Percentiles rank a stretch among this genome's conserved stretches.
These are phyloP conservation scores for Microstegium vimineum DNA, from an alignment of 176 grass and related monocot genomes.

Conservation along the genomic window DNA sequence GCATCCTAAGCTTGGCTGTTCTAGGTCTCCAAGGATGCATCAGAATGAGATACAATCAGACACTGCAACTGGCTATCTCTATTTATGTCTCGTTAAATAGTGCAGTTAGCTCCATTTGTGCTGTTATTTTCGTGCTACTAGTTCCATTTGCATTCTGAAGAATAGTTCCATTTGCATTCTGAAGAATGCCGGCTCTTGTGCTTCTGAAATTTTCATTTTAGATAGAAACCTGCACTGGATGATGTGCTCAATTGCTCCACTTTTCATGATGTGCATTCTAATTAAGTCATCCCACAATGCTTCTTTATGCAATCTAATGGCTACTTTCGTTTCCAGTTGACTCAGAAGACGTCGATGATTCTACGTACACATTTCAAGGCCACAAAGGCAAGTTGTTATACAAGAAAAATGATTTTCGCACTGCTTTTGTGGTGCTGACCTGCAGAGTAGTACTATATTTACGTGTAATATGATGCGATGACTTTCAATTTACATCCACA, in stretches of 20 bases:
- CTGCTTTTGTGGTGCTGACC: neutral
- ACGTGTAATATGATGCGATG: neutral
- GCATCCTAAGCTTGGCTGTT: neutral
- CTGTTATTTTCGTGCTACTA: neutral
- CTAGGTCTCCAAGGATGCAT: neutral
- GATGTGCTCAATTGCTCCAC: neutral
- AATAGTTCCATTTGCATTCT: neutral
- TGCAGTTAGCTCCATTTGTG: neutral
- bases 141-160: neutral
- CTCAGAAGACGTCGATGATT: conserved; percentile 29
- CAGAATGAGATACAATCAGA: neutral
- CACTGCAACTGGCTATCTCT: neutral
- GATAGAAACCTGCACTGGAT: neutral
- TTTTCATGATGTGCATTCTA: neutral
- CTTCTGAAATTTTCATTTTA: neutral
- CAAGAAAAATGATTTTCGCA: neutral
- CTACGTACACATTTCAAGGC: conserved; percentile 40
- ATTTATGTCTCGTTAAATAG: neutral
- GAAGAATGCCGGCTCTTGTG: neutral
- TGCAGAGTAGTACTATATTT: neutral
- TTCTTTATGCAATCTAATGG: neutral
- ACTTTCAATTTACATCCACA: neutral
- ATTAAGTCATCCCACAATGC: neutral
- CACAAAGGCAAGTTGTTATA: conserved; percentile 41
- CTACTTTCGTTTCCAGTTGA: conserved; percentile 12